Evolutionary conservation across 2,329 filamentous ascomycete genomes (phyloP).

Genomic region (Myriosclerotinia scirpicola): DNA sequence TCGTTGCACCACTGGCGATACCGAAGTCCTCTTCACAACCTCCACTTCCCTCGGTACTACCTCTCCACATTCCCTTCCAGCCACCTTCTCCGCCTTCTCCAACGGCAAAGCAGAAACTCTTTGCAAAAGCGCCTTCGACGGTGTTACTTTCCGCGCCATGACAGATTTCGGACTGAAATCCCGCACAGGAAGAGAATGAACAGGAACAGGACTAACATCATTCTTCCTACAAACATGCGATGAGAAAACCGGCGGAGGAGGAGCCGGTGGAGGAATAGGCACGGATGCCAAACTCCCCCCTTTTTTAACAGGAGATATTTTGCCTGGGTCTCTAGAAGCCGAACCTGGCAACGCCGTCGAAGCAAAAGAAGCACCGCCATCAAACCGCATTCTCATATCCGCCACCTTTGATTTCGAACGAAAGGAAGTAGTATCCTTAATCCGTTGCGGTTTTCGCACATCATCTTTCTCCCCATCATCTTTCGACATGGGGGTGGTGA

Average conservation of each 20-base stretch:
- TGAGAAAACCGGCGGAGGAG: background rate
- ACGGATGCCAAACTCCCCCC: background rate
- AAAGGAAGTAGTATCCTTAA: constrained; percentile 16
- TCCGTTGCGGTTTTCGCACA: background rate
- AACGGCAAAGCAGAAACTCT: constrained; percentile 2
- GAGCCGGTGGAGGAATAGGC: constrained; percentile 2
- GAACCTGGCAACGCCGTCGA: background rate
- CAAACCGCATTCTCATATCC: constrained; percentile 35
- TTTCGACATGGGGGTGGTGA: background rate
- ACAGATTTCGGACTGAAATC: background rate
- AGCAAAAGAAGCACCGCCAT: constrained; percentile 24
- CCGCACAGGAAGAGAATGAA: background rate
- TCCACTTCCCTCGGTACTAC: background rate
- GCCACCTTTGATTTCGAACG: constrained; percentile 28
- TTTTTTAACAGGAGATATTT: background rate
- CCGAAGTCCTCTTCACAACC: too few species aligned
- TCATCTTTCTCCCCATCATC: background rate
- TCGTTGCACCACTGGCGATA: background rate
- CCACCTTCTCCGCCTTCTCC: background rate
- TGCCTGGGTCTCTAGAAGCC: background rate
- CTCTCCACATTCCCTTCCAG: background rate
- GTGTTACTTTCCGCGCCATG: background rate
- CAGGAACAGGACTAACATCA: background rate
- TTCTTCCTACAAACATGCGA: background rate
- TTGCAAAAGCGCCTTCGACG: background rate